phyloP scores from a whole-genome alignment of 305 asterid species.

The Fraxinus platypoda region DNA sequence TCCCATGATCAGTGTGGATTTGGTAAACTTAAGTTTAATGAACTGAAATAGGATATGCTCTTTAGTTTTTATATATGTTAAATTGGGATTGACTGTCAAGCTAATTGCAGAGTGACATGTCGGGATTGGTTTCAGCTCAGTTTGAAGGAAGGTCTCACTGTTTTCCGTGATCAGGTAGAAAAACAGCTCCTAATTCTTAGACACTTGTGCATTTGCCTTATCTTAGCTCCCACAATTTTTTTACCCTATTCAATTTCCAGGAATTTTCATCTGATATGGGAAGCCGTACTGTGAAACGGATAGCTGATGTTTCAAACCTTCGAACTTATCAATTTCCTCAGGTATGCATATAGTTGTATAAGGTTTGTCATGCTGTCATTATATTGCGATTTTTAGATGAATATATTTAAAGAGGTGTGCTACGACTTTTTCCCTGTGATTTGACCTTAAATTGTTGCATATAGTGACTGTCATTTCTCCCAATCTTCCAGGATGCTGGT shows the following conservation, averaged over 20 bases:
- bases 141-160: constrained; percentile 94
- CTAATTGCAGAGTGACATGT: constrained; percentile 80
- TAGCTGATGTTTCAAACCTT: constrained; percentile 77
- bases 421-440: neutral
- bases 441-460: neutral
- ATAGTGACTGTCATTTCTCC: constrained; percentile 10
- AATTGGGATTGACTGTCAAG: constrained; percentile 21
- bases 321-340: constrained; percentile 74
- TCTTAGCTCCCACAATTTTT: neutral
- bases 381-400: constrained; percentile 23
- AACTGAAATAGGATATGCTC: neutral
- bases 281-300: constrained; percentile 81
- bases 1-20: neutral
- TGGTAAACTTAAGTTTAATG: constrained; percentile 20
- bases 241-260: constrained; percentile 31
- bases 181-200: neutral
- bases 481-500: constrained; percentile 70
- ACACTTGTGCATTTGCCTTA: neutral
- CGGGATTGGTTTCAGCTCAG: constrained; percentile 99
- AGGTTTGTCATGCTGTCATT: constrained; percentile 18
- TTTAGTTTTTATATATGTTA: neutral
- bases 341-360: constrained; percentile 39
- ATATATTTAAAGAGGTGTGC: neutral
- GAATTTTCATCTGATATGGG: constrained; percentile 96
- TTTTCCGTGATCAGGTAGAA: constrained; percentile 87